phyloP scores from a whole-genome alignment of 2,329 filamentous ascomycete genomes.

The Rutstroemia sp. region DNA sequence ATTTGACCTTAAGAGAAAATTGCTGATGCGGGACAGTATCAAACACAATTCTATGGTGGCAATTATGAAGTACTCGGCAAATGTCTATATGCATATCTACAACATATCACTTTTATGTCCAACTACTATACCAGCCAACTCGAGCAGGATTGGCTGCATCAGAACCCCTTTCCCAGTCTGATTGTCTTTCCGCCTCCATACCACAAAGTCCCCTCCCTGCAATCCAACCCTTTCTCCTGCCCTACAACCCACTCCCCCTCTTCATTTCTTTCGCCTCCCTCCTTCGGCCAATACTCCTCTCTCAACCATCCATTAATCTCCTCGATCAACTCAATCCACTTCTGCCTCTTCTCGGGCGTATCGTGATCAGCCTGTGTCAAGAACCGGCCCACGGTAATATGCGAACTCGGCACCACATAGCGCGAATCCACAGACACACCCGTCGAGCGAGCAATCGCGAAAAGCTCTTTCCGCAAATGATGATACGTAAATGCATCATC shows the following conservation, averaged over 20 bases:
- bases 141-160: not conserved
- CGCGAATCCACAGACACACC: constrained; percentile 68
- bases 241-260: constrained; percentile 80
- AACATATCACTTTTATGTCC: not conserved
- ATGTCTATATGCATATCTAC: too few relatives aligned
- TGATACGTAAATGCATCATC: constrained; percentile 78
- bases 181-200: constrained; percentile 77
- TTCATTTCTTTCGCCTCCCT: constrained; percentile 31
- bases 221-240: constrained; percentile 73
- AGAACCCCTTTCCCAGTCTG: constrained; percentile 54
- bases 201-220: constrained; percentile 70
- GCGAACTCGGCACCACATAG: constrained; percentile 83
- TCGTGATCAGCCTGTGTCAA: constrained; percentile 59
- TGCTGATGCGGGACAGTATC: too few relatives aligned
- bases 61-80: too few relatives aligned
- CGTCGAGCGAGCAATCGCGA: constrained; percentile 48
- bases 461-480: constrained; percentile 77
- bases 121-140: not conserved
- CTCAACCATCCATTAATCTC: constrained; percentile 70
- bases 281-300: constrained; percentile 59
- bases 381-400: constrained; percentile 82
- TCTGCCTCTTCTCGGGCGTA: constrained; percentile 40
- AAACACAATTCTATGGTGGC: too few relatives aligned
- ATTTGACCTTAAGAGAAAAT: too few relatives aligned
- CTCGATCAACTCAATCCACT: constrained; percentile 65